These are phyloP conservation scores for Chlamydomonas sp. DNA, from an alignment of 139 green algal species.

Conservation along the genomic window DNA sequence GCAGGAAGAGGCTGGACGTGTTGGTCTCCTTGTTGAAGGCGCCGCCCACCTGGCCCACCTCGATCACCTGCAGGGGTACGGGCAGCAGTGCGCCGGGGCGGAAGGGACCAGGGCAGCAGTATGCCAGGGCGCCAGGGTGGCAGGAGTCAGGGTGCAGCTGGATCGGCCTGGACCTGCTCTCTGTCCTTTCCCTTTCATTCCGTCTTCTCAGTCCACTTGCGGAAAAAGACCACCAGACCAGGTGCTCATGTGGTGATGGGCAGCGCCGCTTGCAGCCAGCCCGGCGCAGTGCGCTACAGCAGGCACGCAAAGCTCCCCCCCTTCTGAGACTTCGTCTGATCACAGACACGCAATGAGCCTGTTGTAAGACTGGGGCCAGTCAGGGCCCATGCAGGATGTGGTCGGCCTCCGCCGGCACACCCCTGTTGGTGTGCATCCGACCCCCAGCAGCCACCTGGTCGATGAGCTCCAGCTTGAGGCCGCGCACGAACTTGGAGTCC, in stretches of 20 bases:
- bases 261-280: too few species aligned
- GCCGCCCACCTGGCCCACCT: conserved; percentile 68
- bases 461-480: conserved; percentile 54
- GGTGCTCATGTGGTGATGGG: too few species aligned
- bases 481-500: conserved; percentile 37
- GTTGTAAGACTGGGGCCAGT: too few species aligned
- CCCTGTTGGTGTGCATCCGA: not conserved
- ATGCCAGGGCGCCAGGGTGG: not conserved
- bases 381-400: not conserved
- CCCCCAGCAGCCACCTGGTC: conserved; percentile 56
- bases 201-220: too few species aligned
- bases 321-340: too few species aligned
- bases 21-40: conserved; percentile 19
- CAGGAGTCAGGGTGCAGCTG: too few species aligned
- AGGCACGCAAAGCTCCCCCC: too few species aligned
- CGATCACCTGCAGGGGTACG: conserved; percentile 58
- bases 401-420: not conserved
- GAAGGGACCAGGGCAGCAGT: not conserved
- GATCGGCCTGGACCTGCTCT: too few species aligned
- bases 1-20: conserved; percentile 53
- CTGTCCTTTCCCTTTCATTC: too few species aligned
- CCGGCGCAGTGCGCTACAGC: too few species aligned
- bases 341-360: too few species aligned
- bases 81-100: not conserved
- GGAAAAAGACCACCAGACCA: too few species aligned